Percentiles rank a stretch among this genome's conserved stretches.
Conservation (phyloP, 192 early-diverging fungal species). For the Irineochytrium annulatum region DNA sequence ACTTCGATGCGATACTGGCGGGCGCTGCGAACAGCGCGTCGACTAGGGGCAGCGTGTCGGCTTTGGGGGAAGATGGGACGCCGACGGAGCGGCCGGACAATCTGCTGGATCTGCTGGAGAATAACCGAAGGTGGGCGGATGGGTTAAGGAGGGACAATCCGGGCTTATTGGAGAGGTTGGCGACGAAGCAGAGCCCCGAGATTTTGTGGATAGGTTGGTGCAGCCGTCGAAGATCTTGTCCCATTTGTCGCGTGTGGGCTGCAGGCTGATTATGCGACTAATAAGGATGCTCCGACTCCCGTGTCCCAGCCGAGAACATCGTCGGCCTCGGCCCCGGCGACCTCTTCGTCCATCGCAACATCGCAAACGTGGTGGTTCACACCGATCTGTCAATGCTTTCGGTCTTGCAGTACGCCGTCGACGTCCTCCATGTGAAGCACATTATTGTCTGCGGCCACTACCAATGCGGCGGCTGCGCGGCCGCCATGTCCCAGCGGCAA, state of each 20-base stretch:
- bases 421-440: conserved; percentile 87
- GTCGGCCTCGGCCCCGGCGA: conserved; percentile 66
- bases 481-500: conserved; percentile 38
- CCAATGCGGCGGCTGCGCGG: conserved; percentile 39
- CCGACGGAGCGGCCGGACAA: no score
- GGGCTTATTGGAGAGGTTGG: conserved; percentile 67
- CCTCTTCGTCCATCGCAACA: conserved; percentile 96
- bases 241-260: background rate
- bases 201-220: conserved; percentile 77
- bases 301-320: conserved; percentile 81
- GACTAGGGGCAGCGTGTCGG: no score
- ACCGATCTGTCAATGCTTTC: conserved; percentile 78
- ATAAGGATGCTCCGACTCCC: conserved; percentile 78
- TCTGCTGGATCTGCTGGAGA: conserved; percentile 29
- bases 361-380: conserved; percentile 85
- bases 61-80: no score
- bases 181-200: conserved; percentile 74
- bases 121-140: conserved; percentile 40
- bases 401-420: conserved; percentile 92
- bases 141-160: conserved; percentile 45
- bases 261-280: background rate
- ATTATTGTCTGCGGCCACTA: conserved; percentile 80
- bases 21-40: no score
- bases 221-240: background rate
- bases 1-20: no score